phyloP scores from a whole-genome alignment of 768 basidiomycete species.

The Suillus subaureus region DNA sequence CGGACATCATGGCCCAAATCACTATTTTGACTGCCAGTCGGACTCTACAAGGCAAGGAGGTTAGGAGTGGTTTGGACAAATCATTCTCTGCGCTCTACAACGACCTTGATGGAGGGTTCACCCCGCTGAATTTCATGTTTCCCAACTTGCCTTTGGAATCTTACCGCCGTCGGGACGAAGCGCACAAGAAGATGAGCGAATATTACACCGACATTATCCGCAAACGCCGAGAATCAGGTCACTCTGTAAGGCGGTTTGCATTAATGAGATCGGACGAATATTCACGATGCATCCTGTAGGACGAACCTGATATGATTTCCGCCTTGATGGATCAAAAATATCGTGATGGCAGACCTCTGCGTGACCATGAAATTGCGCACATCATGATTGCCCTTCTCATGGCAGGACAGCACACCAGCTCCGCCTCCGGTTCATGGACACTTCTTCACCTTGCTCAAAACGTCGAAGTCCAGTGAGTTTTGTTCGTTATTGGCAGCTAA shows the following conservation, averaged over 20 bases:
- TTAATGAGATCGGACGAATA: background rate
- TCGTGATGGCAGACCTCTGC: constrained; percentile 73
- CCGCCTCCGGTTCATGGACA: constrained; percentile 89
- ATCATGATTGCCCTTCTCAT: constrained; percentile 99
- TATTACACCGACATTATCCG: constrained; percentile 90
- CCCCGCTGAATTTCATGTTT: constrained; percentile 94
- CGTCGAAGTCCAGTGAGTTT: constrained; percentile 70
- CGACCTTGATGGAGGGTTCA: constrained; percentile 95
- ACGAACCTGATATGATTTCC: constrained; percentile 91
- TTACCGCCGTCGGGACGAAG: constrained; percentile 85
- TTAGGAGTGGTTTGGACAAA: constrained; percentile 77
- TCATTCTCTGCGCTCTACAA: constrained; percentile 82
- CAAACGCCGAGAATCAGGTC: constrained; percentile 58
- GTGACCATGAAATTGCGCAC: constrained; percentile 93
- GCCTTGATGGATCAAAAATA: constrained; percentile 85
- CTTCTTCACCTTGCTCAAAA: constrained; percentile 84
- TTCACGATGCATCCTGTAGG: constrained; percentile 37
- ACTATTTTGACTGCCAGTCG: constrained; percentile 94
- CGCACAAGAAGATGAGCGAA: constrained; percentile 90
- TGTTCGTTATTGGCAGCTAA: background rate
- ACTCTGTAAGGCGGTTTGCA: constrained; percentile 33
- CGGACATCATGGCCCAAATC: constrained; percentile 79
- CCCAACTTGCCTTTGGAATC: constrained; percentile 89
- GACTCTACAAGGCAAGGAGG: constrained; percentile 92
- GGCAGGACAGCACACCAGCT: constrained; percentile 99